phyloP scores from a whole-genome alignment of 2,329 filamentous ascomycete species.

The Trichoderma sp. region DNA sequence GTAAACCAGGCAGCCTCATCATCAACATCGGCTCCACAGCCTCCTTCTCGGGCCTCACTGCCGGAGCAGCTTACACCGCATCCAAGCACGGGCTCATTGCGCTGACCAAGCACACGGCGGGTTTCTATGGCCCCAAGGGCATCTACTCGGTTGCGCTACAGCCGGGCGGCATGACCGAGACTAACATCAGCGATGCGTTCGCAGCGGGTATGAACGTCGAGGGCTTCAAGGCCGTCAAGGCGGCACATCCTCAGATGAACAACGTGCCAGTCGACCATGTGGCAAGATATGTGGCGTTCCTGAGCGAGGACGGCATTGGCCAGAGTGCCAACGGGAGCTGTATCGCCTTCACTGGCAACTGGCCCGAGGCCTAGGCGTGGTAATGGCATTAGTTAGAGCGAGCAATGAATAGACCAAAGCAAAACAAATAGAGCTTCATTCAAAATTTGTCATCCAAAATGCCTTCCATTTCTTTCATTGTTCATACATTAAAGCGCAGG shows the following conservation, averaged over 20 bases:
- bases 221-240: conserved; percentile 32
- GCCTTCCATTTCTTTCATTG: background rate
- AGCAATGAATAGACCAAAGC: background rate
- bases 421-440: background rate
- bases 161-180: conserved; percentile 46
- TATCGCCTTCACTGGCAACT: conserved; percentile 40
- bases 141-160: conserved; percentile 52
- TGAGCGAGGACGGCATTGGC: conserved; percentile 34
- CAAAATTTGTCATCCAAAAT: background rate
- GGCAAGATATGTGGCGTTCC: conserved; percentile 42
- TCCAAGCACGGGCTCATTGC: conserved; percentile 57
- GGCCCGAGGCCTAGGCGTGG: conserved; percentile 35
- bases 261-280: conserved; percentile 38
- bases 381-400: background rate
- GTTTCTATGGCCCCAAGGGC: conserved; percentile 55
- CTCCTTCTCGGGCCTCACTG: conserved; percentile 41
- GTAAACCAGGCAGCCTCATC: conserved; percentile 44
- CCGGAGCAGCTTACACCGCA: conserved; percentile 52
- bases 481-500: conserved; percentile 18
- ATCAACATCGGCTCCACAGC: conserved; percentile 55
- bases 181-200: conserved; percentile 52
- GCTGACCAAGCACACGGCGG: conserved; percentile 59
- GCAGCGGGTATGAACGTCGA: conserved; percentile 37
- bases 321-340: conserved; percentile 39
- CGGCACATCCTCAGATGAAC: conserved; percentile 34